Conservation (phyloP, 768 basidiomycete genomes). For the Collybiopsis confluens region DNA sequence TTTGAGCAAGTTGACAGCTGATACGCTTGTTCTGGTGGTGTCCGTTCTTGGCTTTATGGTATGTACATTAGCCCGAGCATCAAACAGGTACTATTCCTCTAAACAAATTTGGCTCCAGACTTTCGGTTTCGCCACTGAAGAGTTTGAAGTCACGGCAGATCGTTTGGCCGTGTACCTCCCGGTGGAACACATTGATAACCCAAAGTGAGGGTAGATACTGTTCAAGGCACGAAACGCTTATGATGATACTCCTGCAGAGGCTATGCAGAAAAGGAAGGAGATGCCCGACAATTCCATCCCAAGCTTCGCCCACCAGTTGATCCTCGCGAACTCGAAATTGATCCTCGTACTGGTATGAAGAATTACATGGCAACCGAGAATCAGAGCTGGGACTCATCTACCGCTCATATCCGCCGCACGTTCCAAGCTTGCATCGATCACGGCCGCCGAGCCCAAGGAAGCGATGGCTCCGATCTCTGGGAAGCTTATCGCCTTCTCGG, state of each 20-base stretch:
- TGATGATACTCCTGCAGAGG: constrained; percentile 39
- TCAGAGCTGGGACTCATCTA: constrained; percentile 71
- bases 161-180: constrained; percentile 76
- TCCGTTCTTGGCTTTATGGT: constrained; percentile 58
- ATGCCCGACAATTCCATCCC: constrained; percentile 67
- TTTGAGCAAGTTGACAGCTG: constrained; percentile 57
- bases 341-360: constrained; percentile 80
- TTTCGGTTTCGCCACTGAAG: constrained; percentile 59
- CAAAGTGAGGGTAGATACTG: constrained; percentile 38
- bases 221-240: neutral
- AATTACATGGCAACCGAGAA: constrained; percentile 76
- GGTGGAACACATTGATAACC: constrained; percentile 79
- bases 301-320: constrained; percentile 74
- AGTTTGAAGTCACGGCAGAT: constrained; percentile 70
- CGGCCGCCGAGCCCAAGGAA: constrained; percentile 54
- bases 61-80: constrained; percentile 4
- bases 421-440: constrained; percentile 62
- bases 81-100: neutral
- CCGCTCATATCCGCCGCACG: constrained; percentile 58
- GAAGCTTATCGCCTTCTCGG: constrained; percentile 73
- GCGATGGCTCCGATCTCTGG: constrained; percentile 52
- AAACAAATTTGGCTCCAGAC: constrained; percentile 32
- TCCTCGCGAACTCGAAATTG: constrained; percentile 69
- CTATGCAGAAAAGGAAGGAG: constrained; percentile 64
- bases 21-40: constrained; percentile 59